Evolutionary conservation across 768 basidiomycete genomes (phyloP), one percentile per base, ranked within the genome.

Genomic region (Candolleomyces efflorescens): DNA sequence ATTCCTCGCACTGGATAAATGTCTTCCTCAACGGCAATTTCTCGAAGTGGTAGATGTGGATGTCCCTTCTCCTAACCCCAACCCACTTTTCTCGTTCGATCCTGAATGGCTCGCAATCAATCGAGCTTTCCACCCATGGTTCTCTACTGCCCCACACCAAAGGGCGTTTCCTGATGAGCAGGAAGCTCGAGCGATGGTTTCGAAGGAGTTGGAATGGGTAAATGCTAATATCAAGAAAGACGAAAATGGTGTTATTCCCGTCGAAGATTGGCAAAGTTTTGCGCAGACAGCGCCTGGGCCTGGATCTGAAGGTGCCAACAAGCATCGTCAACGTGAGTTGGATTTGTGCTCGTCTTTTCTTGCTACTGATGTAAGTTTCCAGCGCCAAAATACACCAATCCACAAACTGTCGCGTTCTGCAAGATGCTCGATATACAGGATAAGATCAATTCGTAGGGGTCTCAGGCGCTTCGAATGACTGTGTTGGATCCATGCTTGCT

Each of bases 101-200:
- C 86, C 87, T 0, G 86, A 93, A 68, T 99, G 97, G 97, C 84
- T 98, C 48, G 94, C 94, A 0, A 93, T 99, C 65, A 86, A 85
- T 3, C 88, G 91, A 9, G 93, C 92, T 0, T 89, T 95, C 63
- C 84, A 93, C 59, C 86, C 87, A 0, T 89, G 81, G 72, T 80
- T 98, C 60, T 86, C 89, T 3, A 78, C 80, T 5, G 63, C 68
- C 3, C 74, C 66, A 6, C 63, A 65, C 0, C 89, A 89, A 60
- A 68, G 68, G 0, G 63, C 76, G 0, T 87, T 92, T 63, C 94
- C 94, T 0, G 77, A 80, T 0, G 79, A 82, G 51, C 70, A 73
- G 0, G 69, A 81, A 15, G 77, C 83, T 0, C 73, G 81, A 18
- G 75, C 70, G 2, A 75, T 85, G 46, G 82, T 97, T 24, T 69